phyloP scores from a whole-genome alignment of 306 rosid species.

The Quercus ilex region DNA sequence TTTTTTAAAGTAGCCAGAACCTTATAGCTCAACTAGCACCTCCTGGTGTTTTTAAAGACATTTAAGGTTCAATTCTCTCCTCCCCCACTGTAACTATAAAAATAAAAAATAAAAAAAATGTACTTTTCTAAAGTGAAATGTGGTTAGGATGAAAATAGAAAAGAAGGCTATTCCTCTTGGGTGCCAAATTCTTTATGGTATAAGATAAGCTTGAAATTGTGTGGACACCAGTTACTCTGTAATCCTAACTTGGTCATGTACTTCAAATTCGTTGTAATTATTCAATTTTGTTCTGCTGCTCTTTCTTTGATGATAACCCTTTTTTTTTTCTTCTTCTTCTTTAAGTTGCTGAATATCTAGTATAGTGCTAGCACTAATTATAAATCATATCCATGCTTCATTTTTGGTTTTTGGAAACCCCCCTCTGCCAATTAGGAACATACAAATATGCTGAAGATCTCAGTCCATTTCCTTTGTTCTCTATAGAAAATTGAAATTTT shows the following conservation, averaged over 20 bases:
- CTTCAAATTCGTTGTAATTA: constrained; percentile 7
- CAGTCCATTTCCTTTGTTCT: background rate
- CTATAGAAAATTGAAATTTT: background rate
- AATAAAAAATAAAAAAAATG: fast-evolving
- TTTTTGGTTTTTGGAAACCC: background rate
- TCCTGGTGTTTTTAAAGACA: too few relatives aligned
- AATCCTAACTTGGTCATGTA: background rate
- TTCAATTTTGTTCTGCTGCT: constrained; percentile 11
- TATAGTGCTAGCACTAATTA: background rate
- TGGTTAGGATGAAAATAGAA: background rate
- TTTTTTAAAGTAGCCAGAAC: background rate
- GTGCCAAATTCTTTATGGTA: background rate
- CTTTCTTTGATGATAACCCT: background rate
- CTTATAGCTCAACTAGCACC: too few relatives aligned
- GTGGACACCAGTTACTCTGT: background rate
- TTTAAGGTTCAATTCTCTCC: too few relatives aligned
- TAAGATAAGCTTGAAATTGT: background rate
- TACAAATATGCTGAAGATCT: background rate
- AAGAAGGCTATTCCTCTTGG: background rate
- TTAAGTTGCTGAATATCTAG: background rate
- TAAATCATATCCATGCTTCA: background rate
- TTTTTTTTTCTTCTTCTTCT: background rate
- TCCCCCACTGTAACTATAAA: too few relatives aligned
- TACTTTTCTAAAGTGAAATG: background rate
- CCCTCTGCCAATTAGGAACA: background rate